Conservation (phyloP, 129 eudicot species). For the Cynara cardunculus region DNA sequence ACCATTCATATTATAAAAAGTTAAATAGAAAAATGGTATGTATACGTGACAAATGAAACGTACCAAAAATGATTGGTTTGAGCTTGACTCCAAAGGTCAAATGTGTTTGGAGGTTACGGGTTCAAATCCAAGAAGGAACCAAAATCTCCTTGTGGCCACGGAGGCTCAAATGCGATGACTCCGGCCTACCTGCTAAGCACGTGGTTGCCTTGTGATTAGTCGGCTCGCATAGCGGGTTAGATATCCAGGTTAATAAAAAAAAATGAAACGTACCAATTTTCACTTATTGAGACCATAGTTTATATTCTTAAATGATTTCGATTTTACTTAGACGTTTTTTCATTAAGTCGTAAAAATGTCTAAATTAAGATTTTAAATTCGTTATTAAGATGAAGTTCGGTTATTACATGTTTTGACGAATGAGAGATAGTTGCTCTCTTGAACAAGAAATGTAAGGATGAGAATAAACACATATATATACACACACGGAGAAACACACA, state of each 20-base stretch:
- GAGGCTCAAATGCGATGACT: no score
- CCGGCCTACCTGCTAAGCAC: no score
- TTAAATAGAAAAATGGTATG: not conserved
- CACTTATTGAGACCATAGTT: not conserved
- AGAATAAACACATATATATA: slow-evolving; percentile 1
- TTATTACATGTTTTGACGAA: not conserved
- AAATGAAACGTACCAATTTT: no score
- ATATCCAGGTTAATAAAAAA: no score
- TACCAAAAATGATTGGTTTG: no score
- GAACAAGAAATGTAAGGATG: slow-evolving; percentile 18
- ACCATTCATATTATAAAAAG: not conserved
- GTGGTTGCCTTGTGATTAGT: no score
- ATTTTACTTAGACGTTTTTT: not conserved
- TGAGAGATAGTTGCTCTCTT: slow-evolving; percentile 17
- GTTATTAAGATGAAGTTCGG: slow-evolving; percentile 7
- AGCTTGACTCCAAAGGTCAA: no score
- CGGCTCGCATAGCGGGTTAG: no score
- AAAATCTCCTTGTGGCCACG: no score
- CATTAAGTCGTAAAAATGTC: not conserved
- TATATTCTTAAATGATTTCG: not conserved
- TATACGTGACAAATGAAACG: no score
- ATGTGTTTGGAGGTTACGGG: no score
- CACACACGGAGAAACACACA: slow-evolving; percentile 25
- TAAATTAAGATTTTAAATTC: not conserved
- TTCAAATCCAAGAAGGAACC: no score